These are phyloP conservation scores for Albatrellus ellisii DNA, from an alignment of 768 basidiomycete species.

Conservation along the genomic window DNA sequence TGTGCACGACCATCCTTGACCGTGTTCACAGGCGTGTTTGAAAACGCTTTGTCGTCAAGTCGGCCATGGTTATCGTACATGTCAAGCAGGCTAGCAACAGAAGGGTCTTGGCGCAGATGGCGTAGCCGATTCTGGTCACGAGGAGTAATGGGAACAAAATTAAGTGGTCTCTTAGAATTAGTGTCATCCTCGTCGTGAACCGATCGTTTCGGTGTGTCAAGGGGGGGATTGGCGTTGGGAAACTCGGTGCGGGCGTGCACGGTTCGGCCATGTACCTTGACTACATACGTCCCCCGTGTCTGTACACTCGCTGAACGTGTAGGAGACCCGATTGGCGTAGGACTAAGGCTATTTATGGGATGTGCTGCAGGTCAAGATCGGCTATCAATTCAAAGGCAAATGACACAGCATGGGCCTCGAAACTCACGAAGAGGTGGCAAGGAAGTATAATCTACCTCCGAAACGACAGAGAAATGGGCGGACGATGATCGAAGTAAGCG, in stretches of 20 bases:
- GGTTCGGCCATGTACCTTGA: constrained; percentile 54
- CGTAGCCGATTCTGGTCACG: constrained; percentile 39
- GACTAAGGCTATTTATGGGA: constrained; percentile 47
- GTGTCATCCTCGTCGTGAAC: constrained; percentile 14
- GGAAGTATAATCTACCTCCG: constrained; percentile 40
- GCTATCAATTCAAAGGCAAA: neutral
- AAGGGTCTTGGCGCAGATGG: constrained; percentile 60
- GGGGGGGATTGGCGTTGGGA: constrained; percentile 43
- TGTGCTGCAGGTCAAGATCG: constrained; percentile 23
- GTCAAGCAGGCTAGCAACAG: constrained; percentile 59
- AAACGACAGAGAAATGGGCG: constrained; percentile 43
- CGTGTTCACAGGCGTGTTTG: constrained; percentile 33
- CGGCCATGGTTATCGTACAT: constrained; percentile 66
- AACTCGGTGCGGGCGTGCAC: constrained; percentile 52
- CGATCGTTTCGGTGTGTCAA: constrained; percentile 15
- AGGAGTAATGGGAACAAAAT: constrained; percentile 25
- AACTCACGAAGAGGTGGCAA: constrained; percentile 62
- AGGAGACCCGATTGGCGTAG: constrained; percentile 36
- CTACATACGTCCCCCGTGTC: constrained; percentile 52
- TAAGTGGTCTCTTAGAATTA: constrained; percentile 16
- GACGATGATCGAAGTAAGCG: constrained; percentile 62
- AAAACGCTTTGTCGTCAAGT: constrained; percentile 48
- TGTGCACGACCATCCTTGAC: constrained; percentile 33
- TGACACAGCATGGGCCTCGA: neutral
- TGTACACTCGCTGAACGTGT: constrained; percentile 38